Evolutionary conservation across 2,329 filamentous ascomycete genomes (phyloP), one percentile per base, ranked within the genome.

Genomic region (Colletotrichum lentis): DNA sequence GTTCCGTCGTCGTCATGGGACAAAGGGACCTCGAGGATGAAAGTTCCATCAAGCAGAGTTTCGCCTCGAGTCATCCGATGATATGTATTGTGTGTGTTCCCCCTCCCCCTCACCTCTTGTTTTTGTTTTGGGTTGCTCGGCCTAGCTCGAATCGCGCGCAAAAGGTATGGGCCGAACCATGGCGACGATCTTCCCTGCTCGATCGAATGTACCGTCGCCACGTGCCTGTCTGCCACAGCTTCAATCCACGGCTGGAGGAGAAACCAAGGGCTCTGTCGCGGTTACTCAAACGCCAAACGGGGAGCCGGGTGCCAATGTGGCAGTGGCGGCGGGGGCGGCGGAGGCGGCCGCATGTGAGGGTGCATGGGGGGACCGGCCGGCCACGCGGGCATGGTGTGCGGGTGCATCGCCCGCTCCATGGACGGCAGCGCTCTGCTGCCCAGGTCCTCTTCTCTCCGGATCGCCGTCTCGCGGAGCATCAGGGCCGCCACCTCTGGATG

Each of bases 381-480:
- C 63, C 57, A 69, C 24, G 54, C 35, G 20, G 67, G 53, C 57
- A 44, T 22, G 16, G 52, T 52, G 39, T 69, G 67, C 11, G 12
- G 24, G 3, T 66, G 62, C 22, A 46, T 58, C 31, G 57, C 39
- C 20, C 67, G 67, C 68, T 83, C 81, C 82, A 84, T 85, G 10
- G 81, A 79, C 6, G 83, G 83, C 57, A 85, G 72, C 60, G 74
- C 69, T n/a, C 77, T 72, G 7, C 74, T 74, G 22, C 71, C 71
- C 16, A 73, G 69, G 27, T 81, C 80, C 41, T 80, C 77, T 71
- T 83, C 81, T 47, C 82, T 76, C 60, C 82, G 75, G 39, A 76
- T 74, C 3, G 80, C 78, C 72, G 81, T 84, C 75, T 85, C 83
- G 64, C 78, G 77, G 54, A 85, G 77, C 61, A 85, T 79, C n/a